Conservation (phyloP, 176 grass and related monocot species). For the Hsuehochloa calcarea region DNA sequence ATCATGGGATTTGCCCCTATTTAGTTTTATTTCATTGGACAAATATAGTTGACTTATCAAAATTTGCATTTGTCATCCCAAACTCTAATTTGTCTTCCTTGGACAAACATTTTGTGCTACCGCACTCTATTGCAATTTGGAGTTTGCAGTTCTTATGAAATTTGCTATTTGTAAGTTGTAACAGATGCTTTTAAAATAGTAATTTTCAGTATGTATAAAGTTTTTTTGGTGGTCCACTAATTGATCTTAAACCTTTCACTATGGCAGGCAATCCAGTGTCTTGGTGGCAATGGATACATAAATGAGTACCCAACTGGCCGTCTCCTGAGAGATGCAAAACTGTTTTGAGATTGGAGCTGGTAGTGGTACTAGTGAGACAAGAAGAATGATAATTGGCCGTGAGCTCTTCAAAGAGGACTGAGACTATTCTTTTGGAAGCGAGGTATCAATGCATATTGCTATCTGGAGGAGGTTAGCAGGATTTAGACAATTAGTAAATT, state of each 20-base stretch:
- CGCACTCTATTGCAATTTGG: neutral
- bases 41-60: constrained; percentile 1
- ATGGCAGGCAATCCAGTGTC: constrained; percentile 89
- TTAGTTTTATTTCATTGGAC: neutral
- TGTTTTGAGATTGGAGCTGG: constrained; percentile 98
- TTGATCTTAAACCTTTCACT: constrained; percentile 25
- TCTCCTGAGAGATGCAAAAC: constrained; percentile 96
- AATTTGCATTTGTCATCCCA: neutral
- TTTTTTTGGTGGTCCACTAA: constrained; percentile 9
- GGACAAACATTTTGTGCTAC: neutral
- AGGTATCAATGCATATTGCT: constrained; percentile 20
- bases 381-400: constrained; percentile 93
- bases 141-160: neutral
- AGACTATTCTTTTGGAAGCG: constrained; percentile 29
- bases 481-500: constrained; percentile 24
- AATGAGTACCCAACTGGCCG: constrained; percentile 97
- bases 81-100: neutral
- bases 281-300: constrained; percentile 95
- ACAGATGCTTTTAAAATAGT: neutral
- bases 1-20: neutral
- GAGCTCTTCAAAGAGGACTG: constrained; percentile 92
- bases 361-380: constrained; percentile 97
- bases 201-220: neutral
- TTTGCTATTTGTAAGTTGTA: neutral
- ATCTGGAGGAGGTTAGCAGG: constrained; percentile 32